Conservation (phyloP, 2,329 filamentous ascomycete species). For the Cladosporium cucumerinum region DNA sequence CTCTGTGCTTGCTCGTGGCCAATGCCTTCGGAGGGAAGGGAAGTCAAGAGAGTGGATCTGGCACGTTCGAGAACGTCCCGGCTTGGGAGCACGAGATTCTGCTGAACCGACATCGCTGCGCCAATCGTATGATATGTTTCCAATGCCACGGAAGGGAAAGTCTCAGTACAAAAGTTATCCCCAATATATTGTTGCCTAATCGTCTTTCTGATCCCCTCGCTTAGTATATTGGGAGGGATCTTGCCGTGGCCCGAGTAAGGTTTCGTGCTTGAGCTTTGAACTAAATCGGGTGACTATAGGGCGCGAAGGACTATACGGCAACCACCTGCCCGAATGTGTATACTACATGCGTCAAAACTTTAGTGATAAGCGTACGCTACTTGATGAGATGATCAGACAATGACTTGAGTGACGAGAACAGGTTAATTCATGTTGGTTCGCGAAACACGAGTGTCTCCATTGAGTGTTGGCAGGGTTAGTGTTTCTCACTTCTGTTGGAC, state of each 20-base stretch:
- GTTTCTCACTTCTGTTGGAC: neutral
- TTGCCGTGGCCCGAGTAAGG: neutral
- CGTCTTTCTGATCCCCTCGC: neutral
- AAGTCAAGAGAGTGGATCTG: conserved; percentile 35
- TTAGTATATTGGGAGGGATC: neutral
- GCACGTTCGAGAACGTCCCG: conserved; percentile 30
- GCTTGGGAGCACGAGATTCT: conserved; percentile 31
- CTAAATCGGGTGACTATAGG: neutral
- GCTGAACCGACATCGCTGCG: neutral
- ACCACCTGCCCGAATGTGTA: neutral
- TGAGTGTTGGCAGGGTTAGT: neutral
- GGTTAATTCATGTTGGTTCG: neutral
- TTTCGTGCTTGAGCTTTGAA: neutral
- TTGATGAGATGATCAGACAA: neutral
- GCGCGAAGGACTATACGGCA: neutral
- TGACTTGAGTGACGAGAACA: neutral
- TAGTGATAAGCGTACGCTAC: neutral
- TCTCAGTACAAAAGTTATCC: neutral
- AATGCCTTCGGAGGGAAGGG: conserved; percentile 40
- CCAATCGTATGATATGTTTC: neutral
- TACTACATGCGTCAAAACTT: neutral
- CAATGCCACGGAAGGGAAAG: neutral
- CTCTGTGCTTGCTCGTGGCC: conserved; percentile 42
- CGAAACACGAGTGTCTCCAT: neutral
- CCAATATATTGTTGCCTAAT: neutral